phyloP scores from a whole-genome alignment of 2,329 filamentous ascomycete genomes.

The Dryadomyces sulphureus region DNA sequence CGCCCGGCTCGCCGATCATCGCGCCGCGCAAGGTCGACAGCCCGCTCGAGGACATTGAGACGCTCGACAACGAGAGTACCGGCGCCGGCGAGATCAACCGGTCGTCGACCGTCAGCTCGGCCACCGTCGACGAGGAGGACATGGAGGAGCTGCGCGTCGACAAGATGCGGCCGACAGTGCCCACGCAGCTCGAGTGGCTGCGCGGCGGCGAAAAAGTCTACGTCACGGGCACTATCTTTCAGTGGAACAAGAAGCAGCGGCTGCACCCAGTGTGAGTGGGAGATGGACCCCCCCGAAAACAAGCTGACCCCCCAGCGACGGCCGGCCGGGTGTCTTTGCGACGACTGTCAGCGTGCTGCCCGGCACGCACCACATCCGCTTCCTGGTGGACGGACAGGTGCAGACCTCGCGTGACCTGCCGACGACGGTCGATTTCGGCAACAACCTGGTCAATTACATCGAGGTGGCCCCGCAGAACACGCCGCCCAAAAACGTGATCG shows the following conservation, averaged over 20 bases:
- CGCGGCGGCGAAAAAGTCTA: constrained; percentile 78
- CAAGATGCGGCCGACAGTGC: constrained; percentile 63
- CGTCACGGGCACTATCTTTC: constrained; percentile 92
- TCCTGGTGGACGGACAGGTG: constrained; percentile 90
- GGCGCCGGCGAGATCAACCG: constrained; percentile 24
- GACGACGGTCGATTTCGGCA: constrained; percentile 93
- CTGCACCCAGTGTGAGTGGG: constrained; percentile 66
- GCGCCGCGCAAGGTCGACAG: constrained; percentile 47
- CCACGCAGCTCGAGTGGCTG: constrained; percentile 75
- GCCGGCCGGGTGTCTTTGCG: constrained; percentile 50
- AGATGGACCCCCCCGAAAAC: not conserved
- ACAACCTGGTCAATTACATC: constrained; percentile 96
- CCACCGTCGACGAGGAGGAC: constrained; percentile 40
- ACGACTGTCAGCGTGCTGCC: constrained; percentile 72
- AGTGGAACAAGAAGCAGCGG: constrained; percentile 90
- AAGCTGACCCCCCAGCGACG: constrained; percentile 24
- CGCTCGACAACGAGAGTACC: constrained; percentile 26
- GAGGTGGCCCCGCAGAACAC: constrained; percentile 73
- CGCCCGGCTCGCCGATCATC: constrained; percentile 80
- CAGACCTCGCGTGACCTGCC: constrained; percentile 73
- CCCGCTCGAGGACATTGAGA: constrained; percentile 37
- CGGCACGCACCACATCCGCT: constrained; percentile 92
- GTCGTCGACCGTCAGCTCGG: constrained; percentile 44
- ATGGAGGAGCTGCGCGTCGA: constrained; percentile 66
- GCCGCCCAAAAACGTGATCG: constrained; percentile 17